Base-by-base conservation (phyloP, 371 early-diverging fungal species). In the Haplosporangium sp. region DNA sequence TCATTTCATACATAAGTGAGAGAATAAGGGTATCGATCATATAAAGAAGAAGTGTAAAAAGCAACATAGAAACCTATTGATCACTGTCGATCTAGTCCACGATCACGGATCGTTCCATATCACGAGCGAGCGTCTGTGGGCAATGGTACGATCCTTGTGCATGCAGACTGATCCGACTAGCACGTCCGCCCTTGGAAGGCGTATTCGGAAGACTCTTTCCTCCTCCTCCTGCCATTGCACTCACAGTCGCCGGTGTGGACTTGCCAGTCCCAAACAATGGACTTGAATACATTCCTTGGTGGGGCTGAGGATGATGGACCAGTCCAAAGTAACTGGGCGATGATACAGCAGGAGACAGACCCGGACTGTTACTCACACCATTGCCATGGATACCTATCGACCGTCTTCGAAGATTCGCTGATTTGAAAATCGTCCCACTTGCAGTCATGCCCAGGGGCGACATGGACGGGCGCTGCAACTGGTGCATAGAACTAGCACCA, bases 151-250 rank as follows among this genome's bases (percentile, higher is more conserved):
- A 40, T 20, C 73, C 73, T 12, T 37, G 42, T 56, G 59, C 67
- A 2, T 57, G 16, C n/a, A 21, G 59, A 41, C 64, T 64, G 52
- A 76, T 51, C 1, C 71, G 70, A 51, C 76, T 75, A 3, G 62
- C 60, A 23, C 70, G 70, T 54, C 70, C 74, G 48, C 55, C 51
- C 13, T 59, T 66, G n/a, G 67, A 70, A 0, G 77, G 77, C 16
- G 77, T 76, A 42, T 70, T 76, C 2, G 76, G 76, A 6, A 62
- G n/a, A 43, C 76, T 76, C 11, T 59, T 61, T 36, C 62, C 63
- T 0, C 62, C 51, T 11, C 51, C 46, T 6, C 52, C 55, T n/a
- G n/a, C n/a, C n/a, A n/a, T n/a, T n/a, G n/a, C n/a, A 12, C 42
- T 36, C 37, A 21, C 40, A n/a, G 42, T 23, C 40, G 51, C 21